A percentile compares a stretch with the other conserved stretches of the same genome.
Conservation (phyloP, 2,329 filamentous ascomycete species). For the Colletotrichum sp. region DNA sequence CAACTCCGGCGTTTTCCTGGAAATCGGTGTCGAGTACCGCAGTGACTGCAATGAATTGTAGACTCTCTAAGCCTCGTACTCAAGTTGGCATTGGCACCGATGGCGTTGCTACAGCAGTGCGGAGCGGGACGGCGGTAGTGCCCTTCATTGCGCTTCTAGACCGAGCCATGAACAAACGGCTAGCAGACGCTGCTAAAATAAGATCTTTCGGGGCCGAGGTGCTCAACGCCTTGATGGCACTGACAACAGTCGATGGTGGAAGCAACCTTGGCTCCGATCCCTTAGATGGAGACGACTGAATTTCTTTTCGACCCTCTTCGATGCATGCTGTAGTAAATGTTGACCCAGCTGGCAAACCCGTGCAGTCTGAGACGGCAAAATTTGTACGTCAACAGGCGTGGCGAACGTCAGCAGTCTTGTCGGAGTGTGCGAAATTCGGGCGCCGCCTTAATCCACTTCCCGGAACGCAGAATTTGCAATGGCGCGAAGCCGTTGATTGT, state of each 20-base stretch:
- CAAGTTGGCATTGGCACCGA: not conserved
- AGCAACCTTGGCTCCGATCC: not conserved
- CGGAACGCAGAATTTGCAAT: not conserved
- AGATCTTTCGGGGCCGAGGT: not conserved
- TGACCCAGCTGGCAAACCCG: not conserved
- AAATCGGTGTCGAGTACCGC: not conserved
- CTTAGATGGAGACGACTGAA: not conserved
- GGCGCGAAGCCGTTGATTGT: not conserved
- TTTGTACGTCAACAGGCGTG: not conserved
- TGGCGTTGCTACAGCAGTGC: not conserved
- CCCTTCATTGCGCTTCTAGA: not conserved
- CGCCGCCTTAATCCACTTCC: not conserved
- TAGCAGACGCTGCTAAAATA: not conserved
- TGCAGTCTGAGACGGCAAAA: not conserved
- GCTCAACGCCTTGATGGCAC: not conserved
- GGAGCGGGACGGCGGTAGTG: not conserved
- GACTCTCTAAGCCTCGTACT: not conserved
- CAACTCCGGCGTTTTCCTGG: not conserved
- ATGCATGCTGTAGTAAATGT: not conserved
- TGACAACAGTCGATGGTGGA: not conserved
- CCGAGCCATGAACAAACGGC: not conserved
- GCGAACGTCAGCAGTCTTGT: not conserved
- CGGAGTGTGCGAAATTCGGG: not conserved
- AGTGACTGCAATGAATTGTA: not conserved
- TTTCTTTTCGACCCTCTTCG: not conserved